phyloP scores from a whole-genome alignment of 495 filamentous ascomycete genomes.

The Stereocaulon alpinum region DNA sequence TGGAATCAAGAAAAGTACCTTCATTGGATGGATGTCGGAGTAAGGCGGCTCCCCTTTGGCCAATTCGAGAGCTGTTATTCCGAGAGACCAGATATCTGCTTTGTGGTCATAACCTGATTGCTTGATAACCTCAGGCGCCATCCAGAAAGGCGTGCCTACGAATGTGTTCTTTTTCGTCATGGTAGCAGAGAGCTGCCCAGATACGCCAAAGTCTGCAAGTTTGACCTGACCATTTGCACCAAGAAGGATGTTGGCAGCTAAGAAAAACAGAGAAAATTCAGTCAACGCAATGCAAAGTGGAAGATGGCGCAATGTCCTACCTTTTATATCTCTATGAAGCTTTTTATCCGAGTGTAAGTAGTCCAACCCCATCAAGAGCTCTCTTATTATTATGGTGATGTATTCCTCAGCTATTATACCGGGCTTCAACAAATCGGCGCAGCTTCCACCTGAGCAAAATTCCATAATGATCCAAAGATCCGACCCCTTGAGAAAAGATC shows the following conservation, averaged over 20 bases:
- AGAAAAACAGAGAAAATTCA: not conserved
- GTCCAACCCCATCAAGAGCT: constrained; percentile 79
- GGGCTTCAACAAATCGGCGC: constrained; percentile 82
- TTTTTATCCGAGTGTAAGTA: constrained; percentile 95
- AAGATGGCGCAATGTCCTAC: constrained; percentile 33
- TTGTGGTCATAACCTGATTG: constrained; percentile 97
- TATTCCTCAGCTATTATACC: constrained; percentile 87
- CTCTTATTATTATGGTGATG: constrained; percentile 85
- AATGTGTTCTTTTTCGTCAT: constrained; percentile 99
- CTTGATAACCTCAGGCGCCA: constrained; percentile 98
- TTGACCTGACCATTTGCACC: constrained; percentile 89
- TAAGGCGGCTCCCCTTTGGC: constrained; percentile 92
- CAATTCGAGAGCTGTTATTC: constrained; percentile 90
- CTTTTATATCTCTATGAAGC: constrained; percentile 94
- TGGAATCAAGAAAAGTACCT: constrained; percentile 91
- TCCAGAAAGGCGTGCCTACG: constrained; percentile 98
- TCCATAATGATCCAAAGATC: constrained; percentile 98
- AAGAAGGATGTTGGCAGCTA: constrained; percentile 84
- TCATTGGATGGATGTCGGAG: constrained; percentile 97
- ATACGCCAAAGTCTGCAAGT: constrained; percentile 94
- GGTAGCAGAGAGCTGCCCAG: constrained; percentile 92
- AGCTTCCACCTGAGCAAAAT: constrained; percentile 87
- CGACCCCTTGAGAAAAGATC: constrained; percentile 88
- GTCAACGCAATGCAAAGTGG: not conserved
- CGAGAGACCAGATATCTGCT: constrained; percentile 98